Evolutionary conservation across 2,329 filamentous ascomycete species (phyloP), one percentile per base, ranked within the genome.

Genomic region (Penicillium sp.): DNA sequence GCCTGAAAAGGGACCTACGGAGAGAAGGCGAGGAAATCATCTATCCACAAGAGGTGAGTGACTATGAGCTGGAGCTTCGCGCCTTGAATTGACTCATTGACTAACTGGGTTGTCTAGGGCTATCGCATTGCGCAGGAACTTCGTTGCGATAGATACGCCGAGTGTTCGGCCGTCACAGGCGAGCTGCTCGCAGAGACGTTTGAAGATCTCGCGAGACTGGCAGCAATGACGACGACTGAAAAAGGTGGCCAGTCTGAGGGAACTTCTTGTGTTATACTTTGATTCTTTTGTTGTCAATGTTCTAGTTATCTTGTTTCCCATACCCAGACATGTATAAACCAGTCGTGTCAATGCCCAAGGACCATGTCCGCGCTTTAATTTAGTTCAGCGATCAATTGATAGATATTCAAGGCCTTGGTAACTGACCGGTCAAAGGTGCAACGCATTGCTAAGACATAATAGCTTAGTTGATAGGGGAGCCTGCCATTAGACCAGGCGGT

Each of bases 101-200:
- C 50, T 62, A 44, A 59, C 25, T 65, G 29, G 60, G 64, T 19
- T 64, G 65, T 61, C 68, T 64, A 78, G 79, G 83, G 61, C 72
- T 84, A 80, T 75, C 81, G 66, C 70, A 84, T 83, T 7, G 84
- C 84, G 16, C 83, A 85, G 63, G 81, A 84, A 63, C 81, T 87
- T 72, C 75, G 83, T 25, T 84, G 81, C 68, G 84, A 87, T 74
- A 75, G 78, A 36, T 87, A 87, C 70, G 84, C 83, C 4, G 84
- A 87, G 66, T 87, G 84, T 62, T 85, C 82, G 59, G 84, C 84
- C 40, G 38, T 82, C 39, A 87, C 84, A 6, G 84, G 84, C 3
- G 82, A 86, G 71, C 71, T 87, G 39, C 81, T 85, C 61, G 74
- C 75, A 33, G 80, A 87, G 69, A 82, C 84, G 0, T 78, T 87